These are phyloP conservation scores for Trichocladium antarcticum DNA, from an alignment of 495 filamentous ascomycete genomes.

Conservation along the genomic window DNA sequence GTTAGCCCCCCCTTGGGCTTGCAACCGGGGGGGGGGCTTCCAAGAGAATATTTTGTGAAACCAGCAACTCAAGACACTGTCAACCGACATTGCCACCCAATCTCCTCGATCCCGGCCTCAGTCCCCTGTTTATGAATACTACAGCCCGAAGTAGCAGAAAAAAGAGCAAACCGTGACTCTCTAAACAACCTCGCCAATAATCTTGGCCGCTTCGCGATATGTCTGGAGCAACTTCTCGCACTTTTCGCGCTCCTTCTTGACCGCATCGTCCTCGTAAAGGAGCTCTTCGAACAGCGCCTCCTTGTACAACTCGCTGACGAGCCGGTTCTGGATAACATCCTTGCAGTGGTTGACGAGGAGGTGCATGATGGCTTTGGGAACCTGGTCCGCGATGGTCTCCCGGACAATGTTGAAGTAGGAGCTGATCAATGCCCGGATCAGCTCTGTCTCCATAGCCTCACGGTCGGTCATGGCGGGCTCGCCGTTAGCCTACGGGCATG, in stretches of 20 bases:
- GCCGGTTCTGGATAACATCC: constrained; percentile 90
- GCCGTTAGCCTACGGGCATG: constrained; percentile 31
- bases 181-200: constrained; percentile 90
- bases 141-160: background rate
- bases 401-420: constrained; percentile 98
- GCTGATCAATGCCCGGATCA: constrained; percentile 89
- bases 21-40: background rate
- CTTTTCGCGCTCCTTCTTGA: constrained; percentile 96
- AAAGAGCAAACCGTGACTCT: background rate
- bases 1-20: background rate
- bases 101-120: too few relatives aligned
- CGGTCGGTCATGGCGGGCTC: constrained; percentile 88
- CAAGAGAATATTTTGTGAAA: background rate
- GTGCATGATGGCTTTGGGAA: constrained; percentile 98
- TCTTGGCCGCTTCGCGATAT: constrained; percentile 94
- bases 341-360: constrained; percentile 96
- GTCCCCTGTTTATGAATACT: background rate
- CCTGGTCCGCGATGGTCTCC: constrained; percentile 93
- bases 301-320: constrained; percentile 91
- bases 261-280: constrained; percentile 91
- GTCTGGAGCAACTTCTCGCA: constrained; percentile 89
- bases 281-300: constrained; percentile 88
- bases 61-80: background rate
- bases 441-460: constrained; percentile 91
- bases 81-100: background rate